Evolutionary conservation across 495 filamentous ascomycete genomes (phyloP), one percentile per base, ranked within the genome.

Genomic region (Aeminium ludgeri): DNA sequence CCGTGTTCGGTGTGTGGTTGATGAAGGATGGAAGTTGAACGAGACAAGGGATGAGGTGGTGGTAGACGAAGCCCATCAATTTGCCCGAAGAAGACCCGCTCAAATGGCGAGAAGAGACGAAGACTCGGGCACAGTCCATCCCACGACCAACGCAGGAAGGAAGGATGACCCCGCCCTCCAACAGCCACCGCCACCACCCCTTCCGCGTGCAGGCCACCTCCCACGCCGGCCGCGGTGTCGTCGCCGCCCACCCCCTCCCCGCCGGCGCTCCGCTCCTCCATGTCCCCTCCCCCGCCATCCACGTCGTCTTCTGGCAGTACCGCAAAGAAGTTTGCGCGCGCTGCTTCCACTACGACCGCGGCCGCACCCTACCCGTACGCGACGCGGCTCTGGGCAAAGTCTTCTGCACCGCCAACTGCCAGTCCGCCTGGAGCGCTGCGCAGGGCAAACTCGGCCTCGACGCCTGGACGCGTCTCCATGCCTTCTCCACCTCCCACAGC

Each of bases 321-420:
- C 49, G 58, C 1, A 50, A 54, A 20, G 59, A 62, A 49, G 58
- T 60, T 15, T 62, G 59, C 49, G 56, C 48, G 1, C 31, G 51
- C 8, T 62, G 59, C 46, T 61, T 62, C 38, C 15, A 13, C 23
- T 62, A 62, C 46, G 53, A 59, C 36, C 44, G 45, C 7, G 59
- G 59, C 0, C 47, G 49, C 0, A 51, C 51, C 11, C 34, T 53
- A 38, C 36, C 27, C 7, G 40, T 59, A 2, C 43, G 54, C 7
- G 44, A 56, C 32, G 15, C 19, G 2, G 20, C 27, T 1, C 42
- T 48, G 8, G 58, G 58, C 18, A 50, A 56, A 30, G 42, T 50
- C 1, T 62, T 61, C 41, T 62, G 58, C 47, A 40, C 38, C 1
- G 20, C 18, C 5, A 10, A 30, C 1, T 62, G 59, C 37, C 38